Evolutionary conservation across 352 stramenopile species (phyloP).

Genomic region (Globisporangium cystogenes): DNA sequence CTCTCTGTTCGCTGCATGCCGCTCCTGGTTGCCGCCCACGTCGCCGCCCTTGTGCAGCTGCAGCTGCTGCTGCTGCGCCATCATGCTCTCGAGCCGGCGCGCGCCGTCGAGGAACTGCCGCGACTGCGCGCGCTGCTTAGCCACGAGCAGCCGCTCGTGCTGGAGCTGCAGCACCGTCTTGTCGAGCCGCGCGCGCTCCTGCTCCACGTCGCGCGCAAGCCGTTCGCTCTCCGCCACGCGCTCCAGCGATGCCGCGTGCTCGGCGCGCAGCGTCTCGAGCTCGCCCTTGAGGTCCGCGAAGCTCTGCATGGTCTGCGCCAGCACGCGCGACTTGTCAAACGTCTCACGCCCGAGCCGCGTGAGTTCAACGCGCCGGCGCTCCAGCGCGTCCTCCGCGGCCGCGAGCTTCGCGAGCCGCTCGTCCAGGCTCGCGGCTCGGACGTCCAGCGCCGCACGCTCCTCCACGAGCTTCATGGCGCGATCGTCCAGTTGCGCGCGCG

Average conservation of each 20-base stretch:
- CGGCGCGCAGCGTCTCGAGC: conserved; percentile 30
- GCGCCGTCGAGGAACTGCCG: conserved; percentile 68
- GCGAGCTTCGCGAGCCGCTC: conserved; percentile 43
- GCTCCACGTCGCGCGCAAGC: conserved; percentile 25
- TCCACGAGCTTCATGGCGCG: conserved; percentile 51
- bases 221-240: conserved; percentile 29
- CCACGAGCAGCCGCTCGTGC: conserved; percentile 59
- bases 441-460: conserved; percentile 49
- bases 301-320: conserved; percentile 33
- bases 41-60: conserved; percentile 8
- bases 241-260: conserved; percentile 30
- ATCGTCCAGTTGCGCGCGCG: conserved; percentile 49
- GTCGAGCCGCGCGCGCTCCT: conserved; percentile 45
- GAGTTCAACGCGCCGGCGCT: conserved; percentile 46
- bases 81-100: conserved; percentile 52
- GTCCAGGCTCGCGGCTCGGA: conserved; percentile 34
- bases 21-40: conserved; percentile 1
- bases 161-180: conserved; percentile 48
- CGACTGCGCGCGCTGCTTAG: conserved; percentile 72
- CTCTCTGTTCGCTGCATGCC: neutral
- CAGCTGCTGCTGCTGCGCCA: conserved; percentile 50
- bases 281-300: conserved; percentile 29
- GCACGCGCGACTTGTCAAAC: conserved; percentile 44
- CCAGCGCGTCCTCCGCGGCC: conserved; percentile 38
- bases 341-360: conserved; percentile 56